Percentiles rank a stretch among this genome's conserved stretches.
Evolutionary conservation across 2,329 filamentous ascomycete genomes (phyloP).

Genomic region (Gnomoniopsis sp.): DNA sequence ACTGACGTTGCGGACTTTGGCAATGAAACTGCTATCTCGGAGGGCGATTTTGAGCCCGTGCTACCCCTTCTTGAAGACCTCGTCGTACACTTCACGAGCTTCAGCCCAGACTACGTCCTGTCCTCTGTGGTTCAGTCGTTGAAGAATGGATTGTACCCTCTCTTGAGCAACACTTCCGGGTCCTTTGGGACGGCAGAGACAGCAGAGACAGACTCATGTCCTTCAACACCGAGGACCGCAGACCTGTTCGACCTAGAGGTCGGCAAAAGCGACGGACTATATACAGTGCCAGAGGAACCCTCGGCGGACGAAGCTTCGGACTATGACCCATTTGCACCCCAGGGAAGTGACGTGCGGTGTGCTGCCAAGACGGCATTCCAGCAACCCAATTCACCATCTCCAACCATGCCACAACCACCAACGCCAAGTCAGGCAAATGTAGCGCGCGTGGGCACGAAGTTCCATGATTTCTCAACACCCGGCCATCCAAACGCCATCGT

Average conservation of each 20-base stretch:
- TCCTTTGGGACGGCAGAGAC: conserved; percentile 10
- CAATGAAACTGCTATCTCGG: conserved; percentile 14
- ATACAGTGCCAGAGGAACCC: conserved; percentile 7
- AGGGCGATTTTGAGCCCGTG: conserved; percentile 37
- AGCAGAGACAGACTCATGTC: conserved; percentile 13
- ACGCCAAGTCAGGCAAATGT: conserved; percentile 41
- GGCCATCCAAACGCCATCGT: conserved; percentile 45
- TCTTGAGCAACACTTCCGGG: neutral
- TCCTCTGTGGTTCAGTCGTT: conserved; percentile 46
- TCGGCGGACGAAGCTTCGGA: conserved; percentile 31
- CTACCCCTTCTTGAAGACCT: conserved; percentile 55
- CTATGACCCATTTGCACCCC: conserved; percentile 43
- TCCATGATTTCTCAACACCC: conserved; percentile 42
- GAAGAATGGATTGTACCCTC: conserved; percentile 34
- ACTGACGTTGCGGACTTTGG: conserved; percentile 31
- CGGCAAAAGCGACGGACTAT: conserved; percentile 1
- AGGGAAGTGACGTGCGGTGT: neutral
- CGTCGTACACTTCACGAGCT: conserved; percentile 50
- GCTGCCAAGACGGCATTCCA: conserved; percentile 14
- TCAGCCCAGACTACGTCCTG: conserved; percentile 38
- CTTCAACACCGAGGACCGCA: conserved; percentile 10
- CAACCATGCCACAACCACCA: conserved; percentile 32
- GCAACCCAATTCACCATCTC: conserved; percentile 20
- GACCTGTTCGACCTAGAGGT: conserved; percentile 16
- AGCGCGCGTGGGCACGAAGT: conserved; percentile 30